Percentiles rank a stretch among this genome's conserved stretches.
These are phyloP conservation scores for Yamadazyma sp. DNA, from an alignment of 805 yeast genomes.

Conservation along the genomic window DNA sequence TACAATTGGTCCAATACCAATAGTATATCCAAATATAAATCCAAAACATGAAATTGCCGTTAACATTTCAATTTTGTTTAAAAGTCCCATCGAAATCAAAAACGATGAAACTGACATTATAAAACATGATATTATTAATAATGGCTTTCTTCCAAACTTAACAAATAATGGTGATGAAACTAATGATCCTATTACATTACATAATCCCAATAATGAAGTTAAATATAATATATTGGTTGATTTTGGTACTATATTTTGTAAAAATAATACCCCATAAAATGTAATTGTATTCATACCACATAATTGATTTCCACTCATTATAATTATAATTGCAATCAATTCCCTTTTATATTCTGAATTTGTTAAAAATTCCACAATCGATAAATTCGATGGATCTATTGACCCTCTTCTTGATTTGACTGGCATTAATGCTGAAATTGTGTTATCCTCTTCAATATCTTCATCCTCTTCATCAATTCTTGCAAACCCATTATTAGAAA, in stretches of 20 bases:
- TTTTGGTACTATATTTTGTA: constrained; percentile 60
- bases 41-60: constrained; percentile 27
- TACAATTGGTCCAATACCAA: constrained; percentile 38
- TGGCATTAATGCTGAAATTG: constrained; percentile 5
- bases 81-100: constrained; percentile 25
- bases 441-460: too few species aligned
- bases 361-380: constrained; percentile 17
- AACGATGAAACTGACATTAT: constrained; percentile 23
- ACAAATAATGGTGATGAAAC: constrained; percentile 71
- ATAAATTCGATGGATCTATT: constrained; percentile 24
- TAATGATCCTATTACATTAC: constrained; percentile 69
- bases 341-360: constrained; percentile 19
- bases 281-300: constrained; percentile 88
- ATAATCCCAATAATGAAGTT: constrained; percentile 68
- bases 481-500: too few species aligned
- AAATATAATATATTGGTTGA: constrained; percentile 35
- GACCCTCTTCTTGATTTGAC: constrained; percentile 19
- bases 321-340: constrained; percentile 26
- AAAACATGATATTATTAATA: constrained; percentile 24
- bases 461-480: too few species aligned
- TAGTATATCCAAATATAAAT: constrained; percentile 30
- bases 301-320: constrained; percentile 40
- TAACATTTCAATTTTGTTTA: constrained; percentile 15
- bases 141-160: constrained; percentile 60
- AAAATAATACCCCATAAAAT: constrained; percentile 83